Evolutionary conservation across 805 yeast species (phyloP).

Genomic region (Candida patagonica): DNA sequence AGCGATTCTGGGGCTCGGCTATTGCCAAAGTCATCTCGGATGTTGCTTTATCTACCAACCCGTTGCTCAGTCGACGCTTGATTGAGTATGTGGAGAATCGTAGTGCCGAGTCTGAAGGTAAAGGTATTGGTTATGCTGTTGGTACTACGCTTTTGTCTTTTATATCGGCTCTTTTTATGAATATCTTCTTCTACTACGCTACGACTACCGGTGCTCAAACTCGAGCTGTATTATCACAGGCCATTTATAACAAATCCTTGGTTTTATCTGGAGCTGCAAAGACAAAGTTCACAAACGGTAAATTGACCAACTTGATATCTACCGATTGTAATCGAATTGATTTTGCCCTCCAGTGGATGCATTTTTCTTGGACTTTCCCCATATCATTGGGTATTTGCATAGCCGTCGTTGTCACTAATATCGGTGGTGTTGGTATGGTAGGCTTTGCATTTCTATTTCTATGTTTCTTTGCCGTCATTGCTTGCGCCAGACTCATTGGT

Average conservation of each 20-base stretch:
- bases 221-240: constrained; percentile 62
- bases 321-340: constrained; percentile 78
- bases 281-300: constrained; percentile 55
- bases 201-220: constrained; percentile 60
- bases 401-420: constrained; percentile 51
- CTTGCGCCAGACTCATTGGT: constrained; percentile 44
- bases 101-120: constrained; percentile 32
- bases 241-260: constrained; percentile 61
- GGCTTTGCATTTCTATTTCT: constrained; percentile 48
- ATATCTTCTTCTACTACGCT: constrained; percentile 56
- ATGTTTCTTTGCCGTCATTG: constrained; percentile 34
- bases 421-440: constrained; percentile 65
- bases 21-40: constrained; percentile 26
- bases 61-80: constrained; percentile 55
- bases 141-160: constrained; percentile 55
- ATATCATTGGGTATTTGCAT: constrained; percentile 53
- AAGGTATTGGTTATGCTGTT: constrained; percentile 69
- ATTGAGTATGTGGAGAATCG: constrained; percentile 54
- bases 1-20: constrained; percentile 30
- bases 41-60: constrained; percentile 41
- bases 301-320: constrained; percentile 67
- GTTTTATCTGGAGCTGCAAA: constrained; percentile 48
- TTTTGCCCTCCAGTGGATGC: constrained; percentile 61
- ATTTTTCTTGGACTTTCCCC: constrained; percentile 56
- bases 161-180: constrained; percentile 39